These are phyloP conservation scores for Yarrowia sp. DNA, from an alignment of 805 yeast genomes.

Conservation along the genomic window DNA sequence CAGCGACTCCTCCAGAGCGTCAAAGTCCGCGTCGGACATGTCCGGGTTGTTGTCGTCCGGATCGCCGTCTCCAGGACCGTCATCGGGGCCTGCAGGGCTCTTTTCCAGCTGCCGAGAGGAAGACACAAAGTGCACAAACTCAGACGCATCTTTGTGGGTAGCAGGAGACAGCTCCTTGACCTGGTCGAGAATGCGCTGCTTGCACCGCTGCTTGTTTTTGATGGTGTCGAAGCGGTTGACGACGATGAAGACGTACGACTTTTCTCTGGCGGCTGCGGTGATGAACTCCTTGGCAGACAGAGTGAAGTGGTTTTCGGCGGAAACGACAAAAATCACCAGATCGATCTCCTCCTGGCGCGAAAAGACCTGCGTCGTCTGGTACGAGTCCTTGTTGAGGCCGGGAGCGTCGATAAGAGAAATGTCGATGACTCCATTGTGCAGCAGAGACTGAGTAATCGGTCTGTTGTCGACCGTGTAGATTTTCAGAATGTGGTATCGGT, in stretches of 20 bases:
- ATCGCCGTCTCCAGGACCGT: conserved; percentile 43
- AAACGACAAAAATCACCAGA: conserved; percentile 90
- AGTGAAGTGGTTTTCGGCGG: conserved; percentile 94
- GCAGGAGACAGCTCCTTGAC: conserved; percentile 84
- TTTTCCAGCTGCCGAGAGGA: conserved; percentile 50
- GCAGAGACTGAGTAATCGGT: conserved; percentile 61
- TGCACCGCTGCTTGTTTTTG: conserved; percentile 75
- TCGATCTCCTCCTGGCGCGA: conserved; percentile 97
- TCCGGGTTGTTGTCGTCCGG: conserved; percentile 37
- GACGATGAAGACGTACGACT: conserved; percentile 87
- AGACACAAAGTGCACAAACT: conserved; percentile 90
- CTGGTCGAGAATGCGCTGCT: conserved; percentile 73
- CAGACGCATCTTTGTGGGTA: conserved; percentile 81
- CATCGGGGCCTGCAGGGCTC: conserved; percentile 42
- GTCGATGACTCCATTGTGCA: conserved; percentile 88
- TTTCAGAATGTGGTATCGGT: conserved; percentile 67
- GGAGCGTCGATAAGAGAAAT: conserved; percentile 95
- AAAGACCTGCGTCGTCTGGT: conserved; percentile 91
- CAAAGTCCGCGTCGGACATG: conserved; percentile 50
- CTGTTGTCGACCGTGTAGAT: conserved; percentile 79
- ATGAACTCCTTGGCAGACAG: conserved; percentile 92
- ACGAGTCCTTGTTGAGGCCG: conserved; percentile 88
- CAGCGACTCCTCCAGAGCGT: conserved; percentile 76
- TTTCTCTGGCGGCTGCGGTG: conserved; percentile 84
- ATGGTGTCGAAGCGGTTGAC: conserved; percentile 90